Percentiles rank a stretch among this genome's conserved stretches.
Evolutionary conservation across 352 stramenopile genomes (phyloP).

Genomic region (Phytophthora citrophthora): DNA sequence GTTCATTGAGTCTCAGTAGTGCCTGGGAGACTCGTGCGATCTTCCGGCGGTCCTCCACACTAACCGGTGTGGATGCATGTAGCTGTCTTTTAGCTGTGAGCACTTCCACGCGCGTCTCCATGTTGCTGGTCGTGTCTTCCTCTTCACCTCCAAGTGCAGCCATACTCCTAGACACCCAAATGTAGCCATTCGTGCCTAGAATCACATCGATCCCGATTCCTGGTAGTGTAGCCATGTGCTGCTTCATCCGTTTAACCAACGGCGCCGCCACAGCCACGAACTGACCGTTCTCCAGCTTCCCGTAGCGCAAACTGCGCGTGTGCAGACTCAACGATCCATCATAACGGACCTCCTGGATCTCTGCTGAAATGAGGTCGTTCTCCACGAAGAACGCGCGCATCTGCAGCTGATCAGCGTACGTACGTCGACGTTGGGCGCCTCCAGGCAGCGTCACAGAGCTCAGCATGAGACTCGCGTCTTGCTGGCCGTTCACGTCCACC

Average conservation of each 20-base stretch:
- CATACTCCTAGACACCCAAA: constrained; percentile 95
- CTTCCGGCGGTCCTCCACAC: constrained; percentile 76
- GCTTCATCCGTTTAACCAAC: constrained; percentile 94
- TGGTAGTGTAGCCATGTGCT: constrained; percentile 93
- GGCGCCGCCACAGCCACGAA: constrained; percentile 89
- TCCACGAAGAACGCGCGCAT: constrained; percentile 96
- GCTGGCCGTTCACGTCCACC: constrained; percentile 91
- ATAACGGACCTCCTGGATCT: constrained; percentile 87
- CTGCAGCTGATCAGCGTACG: constrained; percentile 96
- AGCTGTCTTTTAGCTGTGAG: constrained; percentile 91
- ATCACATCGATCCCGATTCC: constrained; percentile 90
- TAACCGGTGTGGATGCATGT: constrained; percentile 85
- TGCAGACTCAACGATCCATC: constrained; percentile 95
- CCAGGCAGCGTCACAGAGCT: constrained; percentile 95
- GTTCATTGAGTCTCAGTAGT: constrained; percentile 87
- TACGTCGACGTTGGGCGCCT: constrained; percentile 95
- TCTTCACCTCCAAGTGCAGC: constrained; percentile 53
- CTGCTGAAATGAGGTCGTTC: constrained; percentile 96
- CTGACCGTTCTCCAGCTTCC: constrained; percentile 95
- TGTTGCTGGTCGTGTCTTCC: constrained; percentile 59
- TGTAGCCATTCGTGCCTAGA: constrained; percentile 94
- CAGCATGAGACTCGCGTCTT: constrained; percentile 91
- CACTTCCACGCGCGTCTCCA: constrained; percentile 89
- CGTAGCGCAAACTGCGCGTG: constrained; percentile 94
- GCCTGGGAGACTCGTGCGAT: constrained; percentile 91